These are phyloP conservation scores for Xanthoconium purpureum DNA, from an alignment of 768 basidiomycete genomes.

Conservation along the genomic window DNA sequence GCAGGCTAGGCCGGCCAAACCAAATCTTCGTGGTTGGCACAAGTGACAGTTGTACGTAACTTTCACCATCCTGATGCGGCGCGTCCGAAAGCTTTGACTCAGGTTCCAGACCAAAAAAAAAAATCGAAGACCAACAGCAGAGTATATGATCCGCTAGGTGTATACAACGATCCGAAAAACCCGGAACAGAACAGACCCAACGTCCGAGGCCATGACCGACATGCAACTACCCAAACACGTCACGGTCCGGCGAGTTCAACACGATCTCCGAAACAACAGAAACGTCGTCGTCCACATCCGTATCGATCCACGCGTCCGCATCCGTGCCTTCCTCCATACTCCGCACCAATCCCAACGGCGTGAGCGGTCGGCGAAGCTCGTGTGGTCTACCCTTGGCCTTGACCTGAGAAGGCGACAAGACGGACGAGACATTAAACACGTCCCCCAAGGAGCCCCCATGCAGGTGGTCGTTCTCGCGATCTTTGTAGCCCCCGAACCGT, in stretches of 20 bases:
- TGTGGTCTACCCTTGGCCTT: not conserved
- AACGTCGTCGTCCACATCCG: constrained; percentile 29
- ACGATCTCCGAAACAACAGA: constrained; percentile 15
- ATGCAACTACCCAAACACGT: constrained; percentile 9
- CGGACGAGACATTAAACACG: constrained; percentile 9
- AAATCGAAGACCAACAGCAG: no score
- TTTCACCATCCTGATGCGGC: no score
- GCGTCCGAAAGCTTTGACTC: no score
- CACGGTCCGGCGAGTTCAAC: constrained; percentile 2
- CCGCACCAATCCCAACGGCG: constrained; percentile 6
- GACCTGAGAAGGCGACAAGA: not conserved
- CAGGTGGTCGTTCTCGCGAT: constrained; percentile 9
- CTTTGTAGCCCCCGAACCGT: not conserved
- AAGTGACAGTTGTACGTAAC: no score
- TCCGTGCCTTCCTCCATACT: constrained; percentile 18
- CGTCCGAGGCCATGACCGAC: not conserved
- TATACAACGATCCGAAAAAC: no score
- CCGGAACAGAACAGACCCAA: no score
- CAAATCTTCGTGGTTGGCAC: no score
- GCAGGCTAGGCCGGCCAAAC: no score
- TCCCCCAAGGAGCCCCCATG: constrained; percentile 8
- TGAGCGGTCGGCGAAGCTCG: constrained; percentile 4
- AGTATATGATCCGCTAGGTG: no score
- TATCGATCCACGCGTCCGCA: constrained; percentile 38
- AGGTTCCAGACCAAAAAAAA: no score